Percentiles rank a stretch among this genome's conserved stretches.
phyloP scores from a whole-genome alignment of 164 flowering plant species.

The Dillenia suffruticosa region DNA sequence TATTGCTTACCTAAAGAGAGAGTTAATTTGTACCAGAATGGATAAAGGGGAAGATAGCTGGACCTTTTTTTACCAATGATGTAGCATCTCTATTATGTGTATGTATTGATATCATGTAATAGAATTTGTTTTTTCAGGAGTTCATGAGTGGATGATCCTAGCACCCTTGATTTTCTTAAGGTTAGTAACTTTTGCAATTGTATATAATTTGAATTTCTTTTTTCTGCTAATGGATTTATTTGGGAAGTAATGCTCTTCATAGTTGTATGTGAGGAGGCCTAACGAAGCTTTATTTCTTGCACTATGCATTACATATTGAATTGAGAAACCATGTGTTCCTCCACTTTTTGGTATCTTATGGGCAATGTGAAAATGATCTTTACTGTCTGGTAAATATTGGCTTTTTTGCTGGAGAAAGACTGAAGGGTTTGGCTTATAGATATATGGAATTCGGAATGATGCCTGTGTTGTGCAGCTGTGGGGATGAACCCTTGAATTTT shows the following conservation, averaged over 20 bases:
- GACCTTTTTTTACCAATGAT: too few species aligned
- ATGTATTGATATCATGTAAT: background rate
- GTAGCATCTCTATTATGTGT: background rate
- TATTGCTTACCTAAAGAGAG: too few species aligned
- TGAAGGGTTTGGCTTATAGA: too few species aligned
- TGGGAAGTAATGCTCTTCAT: background rate
- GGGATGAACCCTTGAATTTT: too few species aligned
- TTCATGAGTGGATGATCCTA: conserved; percentile 40
- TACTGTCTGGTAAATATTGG: too few species aligned
- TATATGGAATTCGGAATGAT: too few species aligned
- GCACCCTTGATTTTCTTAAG: conserved; percentile 49
- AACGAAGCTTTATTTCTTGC: background rate
- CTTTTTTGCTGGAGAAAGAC: too few species aligned
- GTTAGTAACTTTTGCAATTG: conserved; percentile 25
- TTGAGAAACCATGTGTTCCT: too few species aligned
- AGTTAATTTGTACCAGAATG: too few species aligned
- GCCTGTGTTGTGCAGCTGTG: too few species aligned
- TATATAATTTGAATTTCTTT: background rate
- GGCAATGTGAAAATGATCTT: too few species aligned
- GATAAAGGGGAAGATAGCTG: background rate
- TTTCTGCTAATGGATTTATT: background rate
- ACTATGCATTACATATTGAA: background rate
- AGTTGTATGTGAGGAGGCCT: background rate
- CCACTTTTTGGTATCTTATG: too few species aligned
- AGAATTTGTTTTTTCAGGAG: conserved; percentile 44